Evolutionary conservation across 805 yeast genomes (phyloP).

Genomic region (Starmera amethionina): DNA sequence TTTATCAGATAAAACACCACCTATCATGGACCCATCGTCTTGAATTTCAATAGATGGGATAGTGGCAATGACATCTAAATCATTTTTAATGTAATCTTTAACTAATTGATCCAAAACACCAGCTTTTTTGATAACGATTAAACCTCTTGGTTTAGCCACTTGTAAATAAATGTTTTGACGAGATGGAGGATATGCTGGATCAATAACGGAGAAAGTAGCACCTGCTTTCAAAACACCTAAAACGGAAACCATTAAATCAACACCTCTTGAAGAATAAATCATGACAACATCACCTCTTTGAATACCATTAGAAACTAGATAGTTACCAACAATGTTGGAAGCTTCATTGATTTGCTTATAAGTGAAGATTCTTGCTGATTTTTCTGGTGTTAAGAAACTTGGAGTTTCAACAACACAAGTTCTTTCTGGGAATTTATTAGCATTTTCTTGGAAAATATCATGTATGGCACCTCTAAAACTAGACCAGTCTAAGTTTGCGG

Average conservation of each 20-base stretch:
- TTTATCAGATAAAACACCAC: slow-evolving; percentile 35
- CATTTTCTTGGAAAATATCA: slow-evolving; percentile 86
- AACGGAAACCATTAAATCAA: slow-evolving; percentile 91
- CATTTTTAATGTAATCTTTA: slow-evolving; percentile 62
- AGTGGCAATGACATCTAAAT: slow-evolving; percentile 61
- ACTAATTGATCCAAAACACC: slow-evolving; percentile 75
- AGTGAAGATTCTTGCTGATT: slow-evolving; percentile 62
- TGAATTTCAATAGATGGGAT: slow-evolving; percentile 71
- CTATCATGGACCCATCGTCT: slow-evolving; percentile 63
- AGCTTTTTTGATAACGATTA: slow-evolving; percentile 85
- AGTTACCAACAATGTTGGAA: slow-evolving; percentile 87
- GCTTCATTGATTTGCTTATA: slow-evolving; percentile 88
- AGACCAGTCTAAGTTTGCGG: slow-evolving; percentile 78
- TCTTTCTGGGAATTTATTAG: slow-evolving; percentile 74
- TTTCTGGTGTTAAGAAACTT: slow-evolving; percentile 39
- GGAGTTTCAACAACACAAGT: slow-evolving; percentile 91
- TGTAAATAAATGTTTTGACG: slow-evolving; percentile 88
- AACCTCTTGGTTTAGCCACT: slow-evolving; percentile 89
- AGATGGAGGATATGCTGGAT: slow-evolving; percentile 98
- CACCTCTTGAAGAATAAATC: slow-evolving; percentile 97
- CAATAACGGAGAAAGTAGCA: slow-evolving; percentile 96
- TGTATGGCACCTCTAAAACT: slow-evolving; percentile 93
- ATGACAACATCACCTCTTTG: slow-evolving; percentile 89
- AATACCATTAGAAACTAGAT: slow-evolving; percentile 72
- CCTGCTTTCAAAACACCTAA: slow-evolving; percentile 98